Evolutionary conservation across 805 yeast genomes (phyloP).

Genomic region (Candida gorgasii): DNA sequence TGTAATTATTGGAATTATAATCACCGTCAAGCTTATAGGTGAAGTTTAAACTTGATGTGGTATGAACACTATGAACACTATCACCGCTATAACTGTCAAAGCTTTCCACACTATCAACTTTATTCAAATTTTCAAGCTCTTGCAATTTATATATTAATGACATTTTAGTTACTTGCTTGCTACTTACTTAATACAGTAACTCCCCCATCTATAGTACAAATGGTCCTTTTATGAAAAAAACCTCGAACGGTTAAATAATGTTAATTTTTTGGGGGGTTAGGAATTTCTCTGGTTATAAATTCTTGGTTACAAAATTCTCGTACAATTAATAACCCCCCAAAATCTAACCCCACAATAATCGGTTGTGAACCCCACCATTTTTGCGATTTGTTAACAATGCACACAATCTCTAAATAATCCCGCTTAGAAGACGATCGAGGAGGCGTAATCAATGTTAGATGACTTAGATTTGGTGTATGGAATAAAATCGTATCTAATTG

Average conservation of each 20-base stretch:
- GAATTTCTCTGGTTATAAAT: background rate
- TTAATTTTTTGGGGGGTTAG: background rate
- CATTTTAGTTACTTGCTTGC: background rate
- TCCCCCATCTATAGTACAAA: background rate
- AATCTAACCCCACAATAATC: constrained; percentile 4
- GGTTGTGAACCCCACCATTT: constrained; percentile 6
- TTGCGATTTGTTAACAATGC: constrained; percentile 3
- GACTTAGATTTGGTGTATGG: too few species aligned
- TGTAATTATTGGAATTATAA: background rate
- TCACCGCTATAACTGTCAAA: constrained; percentile 3
- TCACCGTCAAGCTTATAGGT: background rate
- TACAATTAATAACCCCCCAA: background rate
- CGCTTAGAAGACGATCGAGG: background rate
- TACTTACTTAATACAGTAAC: background rate
- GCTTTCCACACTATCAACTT: constrained; percentile 1
- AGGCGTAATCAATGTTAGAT: background rate
- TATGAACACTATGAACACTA: background rate
- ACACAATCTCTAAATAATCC: background rate
- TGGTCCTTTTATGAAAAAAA: background rate
- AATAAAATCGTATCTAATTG: too few species aligned
- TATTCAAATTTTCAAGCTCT: background rate
- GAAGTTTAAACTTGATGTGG: background rate
- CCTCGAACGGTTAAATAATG: background rate
- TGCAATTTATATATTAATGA: constrained; percentile 1
- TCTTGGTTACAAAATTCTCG: constrained; percentile 5